A percentile compares a stretch with the other conserved stretches of the same genome.
Conservation (phyloP, 1,284 basidiomycete species). For the Fomitopsis pinicola region DNA sequence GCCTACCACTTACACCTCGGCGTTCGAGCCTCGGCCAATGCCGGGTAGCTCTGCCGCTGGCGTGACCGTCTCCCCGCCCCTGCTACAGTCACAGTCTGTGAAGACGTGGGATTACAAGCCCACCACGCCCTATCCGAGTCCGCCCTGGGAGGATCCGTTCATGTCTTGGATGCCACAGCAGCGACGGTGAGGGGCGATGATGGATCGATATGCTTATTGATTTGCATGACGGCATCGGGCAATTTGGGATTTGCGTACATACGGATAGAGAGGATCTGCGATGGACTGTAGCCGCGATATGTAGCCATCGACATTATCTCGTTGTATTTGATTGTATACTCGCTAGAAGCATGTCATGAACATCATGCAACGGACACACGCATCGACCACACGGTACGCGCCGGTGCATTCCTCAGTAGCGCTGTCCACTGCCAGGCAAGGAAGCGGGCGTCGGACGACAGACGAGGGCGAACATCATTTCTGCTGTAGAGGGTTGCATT, state of each 20-base stretch:
- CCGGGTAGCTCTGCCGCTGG: slow-evolving; percentile 7
- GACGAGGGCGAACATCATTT: background rate
- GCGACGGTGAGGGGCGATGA: slow-evolving; percentile 19
- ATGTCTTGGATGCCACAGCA: slow-evolving; percentile 42
- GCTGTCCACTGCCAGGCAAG: background rate
- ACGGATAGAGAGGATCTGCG: slow-evolving; percentile 8
- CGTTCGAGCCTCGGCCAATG: slow-evolving; percentile 7
- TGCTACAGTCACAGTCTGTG: slow-evolving; percentile 22
- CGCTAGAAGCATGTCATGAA: background rate
- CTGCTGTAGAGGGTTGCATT: background rate
- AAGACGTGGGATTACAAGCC: slow-evolving; percentile 29
- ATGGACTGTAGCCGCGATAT: background rate
- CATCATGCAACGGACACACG: background rate
- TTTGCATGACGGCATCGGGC: background rate
- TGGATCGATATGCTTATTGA: background rate
- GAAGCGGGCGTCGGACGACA: background rate
- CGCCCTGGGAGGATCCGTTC: slow-evolving; percentile 38
- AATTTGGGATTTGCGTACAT: slow-evolving; percentile 2
- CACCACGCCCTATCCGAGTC: slow-evolving; percentile 19
- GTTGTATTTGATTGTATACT: background rate
- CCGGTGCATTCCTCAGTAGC: background rate
- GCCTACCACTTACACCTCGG: slow-evolving; percentile 8
- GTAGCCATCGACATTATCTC: background rate
- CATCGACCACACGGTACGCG: background rate
- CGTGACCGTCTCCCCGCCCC: slow-evolving; percentile 21